Evolutionary conservation across 2,329 filamentous ascomycete genomes (phyloP).

Genomic region (Colletotrichum musae): DNA sequence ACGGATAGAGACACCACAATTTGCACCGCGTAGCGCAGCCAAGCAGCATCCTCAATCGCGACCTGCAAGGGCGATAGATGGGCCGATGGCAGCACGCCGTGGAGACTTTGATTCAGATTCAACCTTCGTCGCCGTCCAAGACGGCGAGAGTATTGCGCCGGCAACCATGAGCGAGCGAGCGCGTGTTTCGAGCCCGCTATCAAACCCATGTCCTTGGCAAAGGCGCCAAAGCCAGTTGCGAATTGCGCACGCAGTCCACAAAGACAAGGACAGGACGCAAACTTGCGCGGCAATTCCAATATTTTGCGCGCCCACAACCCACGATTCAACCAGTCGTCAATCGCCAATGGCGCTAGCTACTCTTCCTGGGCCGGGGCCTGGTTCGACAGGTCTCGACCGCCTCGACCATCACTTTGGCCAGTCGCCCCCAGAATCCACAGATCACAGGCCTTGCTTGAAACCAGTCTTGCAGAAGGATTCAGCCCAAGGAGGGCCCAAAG

Average conservation of each 20-base stretch:
- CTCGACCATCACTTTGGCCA: neutral
- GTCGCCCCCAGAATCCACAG: slow-evolving; percentile 7
- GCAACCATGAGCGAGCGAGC: slow-evolving; percentile 8
- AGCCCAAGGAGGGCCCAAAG: neutral
- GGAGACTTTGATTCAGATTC: slow-evolving; percentile 3
- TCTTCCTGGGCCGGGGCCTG: no score
- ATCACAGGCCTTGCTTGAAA: slow-evolving; percentile 18
- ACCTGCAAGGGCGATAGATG: slow-evolving; percentile 18
- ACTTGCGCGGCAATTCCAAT: slow-evolving; percentile 21
- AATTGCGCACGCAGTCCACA: neutral
- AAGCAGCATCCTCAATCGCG: slow-evolving; percentile 6
- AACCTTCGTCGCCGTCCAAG: neutral
- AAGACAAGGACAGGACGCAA: neutral
- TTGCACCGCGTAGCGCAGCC: slow-evolving; percentile 6
- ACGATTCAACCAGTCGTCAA: slow-evolving; percentile 1
- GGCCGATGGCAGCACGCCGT: neutral
- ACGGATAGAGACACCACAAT: neutral
- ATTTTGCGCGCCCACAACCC: slow-evolving; percentile 12
- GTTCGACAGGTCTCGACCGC: no score
- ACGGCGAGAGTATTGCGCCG: neutral
- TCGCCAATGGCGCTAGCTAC: neutral
- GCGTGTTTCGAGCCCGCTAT: slow-evolving; percentile 8
- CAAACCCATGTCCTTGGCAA: slow-evolving; percentile 4
- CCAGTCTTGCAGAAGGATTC: slow-evolving; percentile 12
- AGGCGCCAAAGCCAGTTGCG: neutral